Conservation (phyloP, 1,284 basidiomycete species). For the Coriolopsis trogii region DNA sequence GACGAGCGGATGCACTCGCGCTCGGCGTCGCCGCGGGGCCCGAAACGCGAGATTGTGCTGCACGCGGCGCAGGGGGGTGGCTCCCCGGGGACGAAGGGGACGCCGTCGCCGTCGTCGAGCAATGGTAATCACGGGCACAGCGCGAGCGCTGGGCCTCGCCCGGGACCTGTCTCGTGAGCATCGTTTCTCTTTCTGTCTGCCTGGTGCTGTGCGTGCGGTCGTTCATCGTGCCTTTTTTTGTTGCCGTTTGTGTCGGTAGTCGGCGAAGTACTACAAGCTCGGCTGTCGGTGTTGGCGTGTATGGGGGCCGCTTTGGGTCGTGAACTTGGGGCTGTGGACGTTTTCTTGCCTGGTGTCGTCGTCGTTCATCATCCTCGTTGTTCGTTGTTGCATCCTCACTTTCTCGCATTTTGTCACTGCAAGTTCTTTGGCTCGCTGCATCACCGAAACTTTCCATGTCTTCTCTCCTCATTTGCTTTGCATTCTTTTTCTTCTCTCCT, state of each 20-base stretch:
- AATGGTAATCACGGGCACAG: slow-evolving; percentile 4
- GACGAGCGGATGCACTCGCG: slow-evolving; percentile 38
- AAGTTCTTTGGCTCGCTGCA: neutral
- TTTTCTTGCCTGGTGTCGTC: neutral
- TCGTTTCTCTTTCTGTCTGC: slow-evolving; percentile 7
- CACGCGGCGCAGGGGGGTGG: slow-evolving; percentile 41
- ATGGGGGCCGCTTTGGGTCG: slow-evolving; percentile 13
- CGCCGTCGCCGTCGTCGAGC: slow-evolving; percentile 41
- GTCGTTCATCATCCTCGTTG: neutral
- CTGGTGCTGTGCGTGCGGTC: slow-evolving; percentile 4
- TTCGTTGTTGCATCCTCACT: neutral
- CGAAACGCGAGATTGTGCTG: slow-evolving; percentile 55
- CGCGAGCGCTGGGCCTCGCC: slow-evolving; percentile 3
- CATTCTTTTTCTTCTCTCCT: neutral
- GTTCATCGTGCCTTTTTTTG: slow-evolving; percentile 16
- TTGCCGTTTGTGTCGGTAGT: slow-evolving; percentile 5
- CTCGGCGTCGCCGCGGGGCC: slow-evolving; percentile 43
- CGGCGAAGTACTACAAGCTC: slow-evolving; percentile 12
- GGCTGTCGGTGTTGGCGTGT: neutral
- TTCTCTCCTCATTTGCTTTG: neutral
- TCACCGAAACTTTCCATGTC: neutral
- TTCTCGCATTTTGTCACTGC: neutral
- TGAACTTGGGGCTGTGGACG: neutral
- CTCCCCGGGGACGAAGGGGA: slow-evolving; percentile 31
- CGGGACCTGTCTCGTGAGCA: slow-evolving; percentile 23